Evolutionary conservation across 2,329 filamentous ascomycete species (phyloP).

Genomic region (Pseudocercospora musae): DNA sequence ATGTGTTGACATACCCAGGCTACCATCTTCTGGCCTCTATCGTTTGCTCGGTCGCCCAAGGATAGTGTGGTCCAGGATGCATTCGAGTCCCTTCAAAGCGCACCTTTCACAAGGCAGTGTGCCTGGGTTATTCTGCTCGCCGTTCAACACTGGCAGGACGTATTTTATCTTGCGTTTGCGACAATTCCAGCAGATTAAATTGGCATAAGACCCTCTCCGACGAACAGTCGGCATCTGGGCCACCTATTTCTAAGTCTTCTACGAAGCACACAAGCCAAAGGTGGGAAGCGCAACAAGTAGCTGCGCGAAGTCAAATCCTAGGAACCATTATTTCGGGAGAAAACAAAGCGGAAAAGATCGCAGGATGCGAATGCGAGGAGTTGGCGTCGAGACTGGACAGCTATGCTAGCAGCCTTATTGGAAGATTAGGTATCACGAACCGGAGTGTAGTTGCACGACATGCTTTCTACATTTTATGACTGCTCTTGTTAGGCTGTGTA

Average conservation of each 20-base stretch:
- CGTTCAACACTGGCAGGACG: slow-evolving; percentile 11
- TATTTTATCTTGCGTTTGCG: slow-evolving; percentile 24
- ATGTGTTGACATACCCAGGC: not conserved
- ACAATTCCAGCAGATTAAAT: slow-evolving; percentile 21
- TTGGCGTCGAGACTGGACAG: not conserved
- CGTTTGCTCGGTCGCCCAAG: slow-evolving; percentile 17
- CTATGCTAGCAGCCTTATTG: not conserved
- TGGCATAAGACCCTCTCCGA: slow-evolving; percentile 20
- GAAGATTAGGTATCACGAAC: not conserved
- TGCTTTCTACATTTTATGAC: not conserved
- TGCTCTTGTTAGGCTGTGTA: not conserved
- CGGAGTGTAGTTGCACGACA: not conserved
- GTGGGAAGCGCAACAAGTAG: not conserved
- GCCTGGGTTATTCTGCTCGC: slow-evolving; percentile 12
- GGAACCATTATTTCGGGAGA: not conserved
- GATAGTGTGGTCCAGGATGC: slow-evolving; percentile 19
- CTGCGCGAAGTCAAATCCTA: not conserved
- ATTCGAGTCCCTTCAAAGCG: slow-evolving; percentile 15
- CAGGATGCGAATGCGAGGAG: not conserved
- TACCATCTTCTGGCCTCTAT: not conserved
- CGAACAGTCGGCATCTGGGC: not conserved
- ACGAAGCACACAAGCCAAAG: no score
- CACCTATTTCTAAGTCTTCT: not conserved
- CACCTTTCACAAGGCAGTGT: slow-evolving; percentile 14
- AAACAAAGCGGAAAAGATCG: not conserved